Evolutionary conservation across 2,329 filamentous ascomycete genomes (phyloP).

Genomic region (Cordyceps javanica): DNA sequence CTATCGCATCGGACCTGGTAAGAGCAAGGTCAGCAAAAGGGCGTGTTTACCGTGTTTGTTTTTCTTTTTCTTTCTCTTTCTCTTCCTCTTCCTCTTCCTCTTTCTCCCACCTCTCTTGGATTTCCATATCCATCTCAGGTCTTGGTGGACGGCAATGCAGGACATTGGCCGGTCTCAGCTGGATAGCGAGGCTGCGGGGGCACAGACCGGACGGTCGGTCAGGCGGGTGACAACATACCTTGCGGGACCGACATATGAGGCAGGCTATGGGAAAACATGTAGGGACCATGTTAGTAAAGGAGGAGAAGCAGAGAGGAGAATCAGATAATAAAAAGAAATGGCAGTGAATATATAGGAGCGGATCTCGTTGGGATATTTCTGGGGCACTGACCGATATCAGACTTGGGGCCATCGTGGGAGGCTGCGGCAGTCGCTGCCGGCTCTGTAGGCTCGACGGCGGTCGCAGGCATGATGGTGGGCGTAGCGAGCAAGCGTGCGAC

Average conservation of each 20-base stretch:
- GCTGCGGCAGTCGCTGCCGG: conserved; percentile 12
- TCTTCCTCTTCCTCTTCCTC: too few relatives aligned
- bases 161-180: not conserved
- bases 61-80: not conserved
- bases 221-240: conserved; percentile 11
- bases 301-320: not conserved
- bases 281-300: conserved; percentile 8
- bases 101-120: too few relatives aligned
- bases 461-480: conserved; percentile 14
- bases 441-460: conserved; percentile 10
- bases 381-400: conserved; percentile 14
- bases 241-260: conserved; percentile 16
- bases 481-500: not conserved
- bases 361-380: conserved; percentile 5
- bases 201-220: conserved; percentile 2
- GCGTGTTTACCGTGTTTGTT: not conserved
- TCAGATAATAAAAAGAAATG: not conserved
- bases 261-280: conserved; percentile 11
- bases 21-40: not conserved
- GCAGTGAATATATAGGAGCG: not conserved
- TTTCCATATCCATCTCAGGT: too few relatives aligned
- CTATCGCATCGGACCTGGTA: conserved; percentile 22
- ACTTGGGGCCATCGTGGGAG: conserved; percentile 12
- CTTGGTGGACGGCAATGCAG: not conserved
- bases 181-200: not conserved